A percentile compares a stretch with the other conserved stretches of the same genome.
Conservation (phyloP, 2,329 filamentous ascomycete species). For the Aspergillus ustus region DNA sequence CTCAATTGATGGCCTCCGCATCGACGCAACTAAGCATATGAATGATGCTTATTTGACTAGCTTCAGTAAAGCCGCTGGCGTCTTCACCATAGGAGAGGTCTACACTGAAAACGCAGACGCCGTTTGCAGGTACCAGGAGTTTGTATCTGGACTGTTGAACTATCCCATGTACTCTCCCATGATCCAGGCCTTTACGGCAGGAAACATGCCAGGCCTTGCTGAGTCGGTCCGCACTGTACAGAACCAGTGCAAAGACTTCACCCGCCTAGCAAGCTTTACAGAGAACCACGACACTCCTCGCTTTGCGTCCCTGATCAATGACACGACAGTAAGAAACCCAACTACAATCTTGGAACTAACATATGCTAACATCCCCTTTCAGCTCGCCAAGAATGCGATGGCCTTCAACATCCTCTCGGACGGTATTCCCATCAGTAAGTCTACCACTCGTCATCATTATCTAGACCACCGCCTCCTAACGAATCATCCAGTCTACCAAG, state of each 20-base stretch:
- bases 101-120: constrained; percentile 39
- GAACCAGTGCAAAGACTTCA: constrained; percentile 45
- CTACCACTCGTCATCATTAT: background rate
- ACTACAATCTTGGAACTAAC: background rate
- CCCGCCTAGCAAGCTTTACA: constrained; percentile 56
- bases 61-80: constrained; percentile 40
- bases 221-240: constrained; percentile 30
- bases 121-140: constrained; percentile 47
- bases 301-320: constrained; percentile 57
- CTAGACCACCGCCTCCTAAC: background rate
- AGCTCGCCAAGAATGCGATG: constrained; percentile 63
- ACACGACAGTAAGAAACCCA: constrained; percentile 47
- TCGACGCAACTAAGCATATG: constrained; percentile 56
- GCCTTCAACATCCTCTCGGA: constrained; percentile 64
- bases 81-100: constrained; percentile 55
- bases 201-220: constrained; percentile 34
- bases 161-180: constrained; percentile 47
- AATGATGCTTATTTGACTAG: constrained; percentile 44
- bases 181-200: constrained; percentile 36
- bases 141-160: constrained; percentile 52
- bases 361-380: background rate
- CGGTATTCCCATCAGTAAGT: constrained; percentile 59
- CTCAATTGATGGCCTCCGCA: constrained; percentile 54
- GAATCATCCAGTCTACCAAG: constrained; percentile 57
- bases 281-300: constrained; percentile 65